Evolutionary conservation across 768 basidiomycete genomes (phyloP), one percentile per base, ranked within the genome.

Genomic region (Cubamyces sp.): DNA sequence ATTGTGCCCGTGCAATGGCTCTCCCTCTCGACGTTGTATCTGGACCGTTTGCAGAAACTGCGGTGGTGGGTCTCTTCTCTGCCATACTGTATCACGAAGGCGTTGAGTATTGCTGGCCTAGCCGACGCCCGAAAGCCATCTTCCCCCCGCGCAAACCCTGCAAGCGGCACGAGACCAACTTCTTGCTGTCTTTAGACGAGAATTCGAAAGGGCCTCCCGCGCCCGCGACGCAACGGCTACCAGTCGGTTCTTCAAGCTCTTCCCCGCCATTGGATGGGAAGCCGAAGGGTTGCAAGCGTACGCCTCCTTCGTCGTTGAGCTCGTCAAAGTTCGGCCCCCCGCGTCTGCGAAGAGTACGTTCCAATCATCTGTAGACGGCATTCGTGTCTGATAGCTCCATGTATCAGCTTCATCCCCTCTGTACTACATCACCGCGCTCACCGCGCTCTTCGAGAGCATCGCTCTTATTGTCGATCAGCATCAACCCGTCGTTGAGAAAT

Each of bases 401-500:
- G 39, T 11, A 23, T 45, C 73, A 97, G 96, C 92, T 1, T 94
- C 94, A 9, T 96, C 95, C 0, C 90, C 96, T 0, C 75, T 94
- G 26, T 96, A 97, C 76, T 98, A 94, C 72, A 87, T 97, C 65
- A 88, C 93, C 3, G 84, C 88, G 12, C 77, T 99, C 57, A 98
- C 96, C 2, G 88, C 92, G 6, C 82, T 99, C 1, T 95, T 98
- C 67, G 97, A 99, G 76, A 91, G 89, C 58, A 90, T 99, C 53
- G 97, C 96, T 0, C 86, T 93, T 80, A 94, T 99, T 65, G 88
- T 99, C 21, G 94, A 96, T 69, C 97, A 99, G 70, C 97, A 99
- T 71, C 96, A 97, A 67, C 92, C 94, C 2, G 87, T 99, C 5
- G 96, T 99, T 0, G 96, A 98, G 71, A 98, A 97, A 76, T 98